Conservation (phyloP, 2,329 filamentous ascomycete genomes). For the Fusarium tricinctum region DNA sequence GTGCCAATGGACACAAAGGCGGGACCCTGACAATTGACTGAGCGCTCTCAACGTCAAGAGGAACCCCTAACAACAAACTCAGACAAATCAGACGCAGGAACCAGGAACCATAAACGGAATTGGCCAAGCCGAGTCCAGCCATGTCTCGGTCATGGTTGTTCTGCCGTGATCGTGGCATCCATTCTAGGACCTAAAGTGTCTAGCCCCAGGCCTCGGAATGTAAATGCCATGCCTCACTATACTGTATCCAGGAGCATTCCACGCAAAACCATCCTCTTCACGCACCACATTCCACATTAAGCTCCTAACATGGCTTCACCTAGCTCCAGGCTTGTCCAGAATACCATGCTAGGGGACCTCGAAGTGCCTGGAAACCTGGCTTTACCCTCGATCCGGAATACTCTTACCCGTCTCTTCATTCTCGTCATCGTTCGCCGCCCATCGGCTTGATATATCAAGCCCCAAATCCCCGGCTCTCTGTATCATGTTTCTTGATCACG, state of each 20-base stretch:
- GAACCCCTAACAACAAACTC: slow-evolving; percentile 1
- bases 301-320: slow-evolving; percentile 36
- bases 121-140: background rate
- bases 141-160: slow-evolving; percentile 17
- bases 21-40: slow-evolving; percentile 27
- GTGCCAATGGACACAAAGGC: background rate
- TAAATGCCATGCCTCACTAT: slow-evolving; percentile 23
- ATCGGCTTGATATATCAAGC: slow-evolving; percentile 41
- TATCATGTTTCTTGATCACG: background rate
- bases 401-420: background rate
- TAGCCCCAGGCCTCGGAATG: slow-evolving; percentile 35
- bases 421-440: background rate
- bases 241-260: slow-evolving; percentile 39
- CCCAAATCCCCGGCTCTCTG: slow-evolving; percentile 3
- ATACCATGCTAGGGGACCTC: slow-evolving; percentile 28
- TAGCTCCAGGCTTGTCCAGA: slow-evolving; percentile 36
- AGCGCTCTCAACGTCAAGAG: slow-evolving; percentile 17
- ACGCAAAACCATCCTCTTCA: slow-evolving; percentile 21
- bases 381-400: slow-evolving; percentile 34
- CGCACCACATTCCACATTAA: slow-evolving; percentile 38
- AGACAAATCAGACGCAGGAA: slow-evolving; percentile 38
- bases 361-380: slow-evolving; percentile 20
- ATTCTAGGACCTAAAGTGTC: slow-evolving; percentile 10
- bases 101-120: slow-evolving; percentile 32
- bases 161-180: slow-evolving; percentile 27